Percentiles rank a stretch among this genome's conserved stretches.
Conservation (phyloP, 768 basidiomycete genomes). For the Podaxis sp. region DNA sequence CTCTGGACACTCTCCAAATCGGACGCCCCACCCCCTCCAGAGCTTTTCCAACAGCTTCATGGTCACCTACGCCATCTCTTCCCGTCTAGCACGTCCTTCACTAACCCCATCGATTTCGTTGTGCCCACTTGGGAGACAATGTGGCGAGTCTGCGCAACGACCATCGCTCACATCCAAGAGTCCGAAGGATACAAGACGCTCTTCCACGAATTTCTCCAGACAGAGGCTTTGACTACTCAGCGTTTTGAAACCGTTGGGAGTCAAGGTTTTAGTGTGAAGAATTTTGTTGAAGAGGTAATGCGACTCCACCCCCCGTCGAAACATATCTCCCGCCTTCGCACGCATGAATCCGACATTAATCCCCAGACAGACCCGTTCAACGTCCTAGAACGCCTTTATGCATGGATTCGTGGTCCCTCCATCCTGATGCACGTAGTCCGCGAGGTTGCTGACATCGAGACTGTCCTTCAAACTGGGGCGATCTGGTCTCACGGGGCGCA, state of each 20-base stretch:
- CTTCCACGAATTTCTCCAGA: conserved; percentile 27
- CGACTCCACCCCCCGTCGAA: conserved; percentile 49
- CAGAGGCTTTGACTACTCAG: conserved; percentile 26
- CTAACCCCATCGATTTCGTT: conserved; percentile 45
- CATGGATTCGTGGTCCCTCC: background rate
- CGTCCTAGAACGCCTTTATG: background rate
- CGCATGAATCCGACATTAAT: background rate
- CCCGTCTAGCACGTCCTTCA: conserved; percentile 25
- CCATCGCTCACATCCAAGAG: conserved; percentile 32
- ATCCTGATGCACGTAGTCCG: background rate
- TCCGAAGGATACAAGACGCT: conserved; percentile 14
- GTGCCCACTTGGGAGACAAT: conserved; percentile 60
- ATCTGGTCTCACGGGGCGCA: conserved; percentile 33
- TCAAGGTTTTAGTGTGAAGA: conserved; percentile 26
- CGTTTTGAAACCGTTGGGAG: conserved; percentile 23
- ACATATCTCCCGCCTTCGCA: conserved; percentile 33
- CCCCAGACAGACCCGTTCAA: background rate
- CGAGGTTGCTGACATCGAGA: conserved; percentile 32
- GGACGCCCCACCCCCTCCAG: conserved; percentile 22
- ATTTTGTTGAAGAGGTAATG: conserved; percentile 39
- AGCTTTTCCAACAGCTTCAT: conserved; percentile 30
- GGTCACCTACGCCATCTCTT: conserved; percentile 35
- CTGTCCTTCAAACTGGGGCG: conserved; percentile 24
- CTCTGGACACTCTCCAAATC: conserved; percentile 46
- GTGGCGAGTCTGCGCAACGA: conserved; percentile 54